Base-by-base conservation (phyloP, 2,329 filamentous ascomycete species). In the Epichloe uncinata region DNA sequence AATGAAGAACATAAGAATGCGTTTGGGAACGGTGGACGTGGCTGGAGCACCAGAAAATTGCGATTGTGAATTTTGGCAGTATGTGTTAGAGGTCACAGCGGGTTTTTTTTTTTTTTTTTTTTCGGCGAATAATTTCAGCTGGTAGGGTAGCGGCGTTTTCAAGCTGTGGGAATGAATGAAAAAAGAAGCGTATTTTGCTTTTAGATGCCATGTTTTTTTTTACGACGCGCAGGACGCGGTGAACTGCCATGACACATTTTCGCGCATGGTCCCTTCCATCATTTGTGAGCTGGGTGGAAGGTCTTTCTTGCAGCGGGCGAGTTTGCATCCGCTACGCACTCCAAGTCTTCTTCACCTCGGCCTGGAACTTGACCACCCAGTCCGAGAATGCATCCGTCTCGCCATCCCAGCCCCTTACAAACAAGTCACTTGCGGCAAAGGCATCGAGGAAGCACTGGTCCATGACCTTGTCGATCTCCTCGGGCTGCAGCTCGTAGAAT, bases 341-440 rank as follows among this genome's bases (percentile, higher is more conserved):
- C 30, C 8, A 11, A 30, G 20, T 60, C 60, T 74, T 75, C 54
- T 72, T 75, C 13, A 79, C 72, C 55, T 77, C 71, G 34, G 63
- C 58, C 58, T 73, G 72, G 55, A 79, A 81, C 54, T 73, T 77
- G 11, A 69, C 71, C n/a, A 75, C 79, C 89, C 89, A 95, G 15
- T 77, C 71, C 0, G 82, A 84, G 60, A 94, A 95, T 58, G 84
- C 86, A 59, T 95, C 89, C 16, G 77, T 73, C 44, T 75, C 66
- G 0, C 75, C 82, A 3, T 75, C 66, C 85, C 85, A 90, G 18
- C 73, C 72, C 52, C 72, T 68, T 46, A 70, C 69, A 12, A 87
- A 65, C 45, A 82, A 60, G 50, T 78, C 73, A 0, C 76, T 73
- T 0, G 74, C 76, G 0, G 66, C 69, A 55, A 77, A 75, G 0